phyloP scores from a whole-genome alignment of 441 rosid species.

The Manihot esculenta region DNA sequence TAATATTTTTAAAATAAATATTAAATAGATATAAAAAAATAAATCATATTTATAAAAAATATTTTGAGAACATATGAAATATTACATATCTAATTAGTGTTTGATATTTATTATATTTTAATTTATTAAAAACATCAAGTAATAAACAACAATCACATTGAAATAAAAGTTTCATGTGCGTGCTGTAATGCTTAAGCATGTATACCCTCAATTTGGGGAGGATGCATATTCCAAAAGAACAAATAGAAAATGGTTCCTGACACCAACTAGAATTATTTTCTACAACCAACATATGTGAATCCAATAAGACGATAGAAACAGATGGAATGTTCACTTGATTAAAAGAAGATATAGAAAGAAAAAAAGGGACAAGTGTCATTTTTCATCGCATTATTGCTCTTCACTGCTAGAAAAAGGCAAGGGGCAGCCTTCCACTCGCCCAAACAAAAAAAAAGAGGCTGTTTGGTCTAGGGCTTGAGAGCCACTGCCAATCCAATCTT shows the following conservation, averaged over 20 bases:
- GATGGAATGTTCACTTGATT: constrained; percentile 13
- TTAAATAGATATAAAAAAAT: too few relatives aligned
- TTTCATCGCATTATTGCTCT: constrained; percentile 37
- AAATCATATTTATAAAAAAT: too few relatives aligned
- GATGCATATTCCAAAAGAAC: constrained; percentile 15
- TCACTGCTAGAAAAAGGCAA: constrained; percentile 10
- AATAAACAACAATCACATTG: background rate
- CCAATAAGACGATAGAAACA: constrained; percentile 14
- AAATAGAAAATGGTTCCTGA: constrained; percentile 26
- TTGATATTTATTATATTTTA: too few relatives aligned
- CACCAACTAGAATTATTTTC: constrained; percentile 37
- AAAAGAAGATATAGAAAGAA: too few relatives aligned
- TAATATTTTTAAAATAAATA: too few relatives aligned
- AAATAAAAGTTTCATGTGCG: background rate
- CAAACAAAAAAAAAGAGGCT: too few relatives aligned
- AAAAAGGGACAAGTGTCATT: background rate
- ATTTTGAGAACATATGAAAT: too few relatives aligned
- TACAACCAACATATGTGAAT: constrained; percentile 24
- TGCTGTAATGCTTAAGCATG: constrained; percentile 8
- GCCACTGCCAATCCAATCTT: constrained; percentile 86
- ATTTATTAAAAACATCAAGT: too few relatives aligned
- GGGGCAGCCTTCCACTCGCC: constrained; percentile 1
- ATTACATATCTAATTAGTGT: too few relatives aligned
- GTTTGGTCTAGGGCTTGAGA: constrained; percentile 59
- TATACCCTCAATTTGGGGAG: constrained; percentile 15